Evolutionary conservation across 495 filamentous ascomycete genomes (phyloP), one percentile per base, ranked within the genome.

Genomic region (Thermothielavioides terrestris): DNA sequence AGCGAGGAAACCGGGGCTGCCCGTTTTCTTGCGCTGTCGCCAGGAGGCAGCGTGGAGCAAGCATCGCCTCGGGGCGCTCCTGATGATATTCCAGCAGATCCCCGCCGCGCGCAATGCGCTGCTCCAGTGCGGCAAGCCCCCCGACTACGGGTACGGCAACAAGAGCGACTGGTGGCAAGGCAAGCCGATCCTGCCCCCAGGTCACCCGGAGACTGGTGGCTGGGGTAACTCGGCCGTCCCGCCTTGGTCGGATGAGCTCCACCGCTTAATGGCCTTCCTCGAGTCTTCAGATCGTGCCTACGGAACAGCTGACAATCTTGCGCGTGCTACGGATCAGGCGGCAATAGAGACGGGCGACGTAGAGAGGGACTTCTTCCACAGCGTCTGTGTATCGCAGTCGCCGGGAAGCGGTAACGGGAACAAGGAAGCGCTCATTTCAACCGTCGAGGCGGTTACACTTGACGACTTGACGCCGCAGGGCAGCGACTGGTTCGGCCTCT

Each of bases 141-240:
- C 81, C 10, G 66, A 70, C 4, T 59, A 57, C 25, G 76, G 82
- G 44, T 94, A 92, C 54, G 85, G 84, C 1, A 68, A 77, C 47
- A 74, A 85, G 50, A 63, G 75, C 8, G 80, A 91, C 20, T 96
- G 90, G 90, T 96, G 90, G 90, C 82, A 81, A 56, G 90, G 89
- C 6, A 72, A 76, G 9, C 52, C 71, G 0, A 85, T 91, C 27
- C 68, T 75, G 28, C 65, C 71, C 2, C 74, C 80, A 10, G 77
- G 76, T 28, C 72, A 81, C n/a, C 73, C 64, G 70, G 72, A 67
- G 58, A 68, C 74, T 17, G 75, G 80, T 12, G 70, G 77, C 6
- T 49, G 52, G 15, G 52, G 59, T 14, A 40, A 63, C 21, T 54
- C 62, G 5, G 22, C 39, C 11, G n/a, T 10, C 4, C 50, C 58